Evolutionary conservation across 2,329 filamentous ascomycete genomes (phyloP).

Genomic region (Rugonectria rugulosa): DNA sequence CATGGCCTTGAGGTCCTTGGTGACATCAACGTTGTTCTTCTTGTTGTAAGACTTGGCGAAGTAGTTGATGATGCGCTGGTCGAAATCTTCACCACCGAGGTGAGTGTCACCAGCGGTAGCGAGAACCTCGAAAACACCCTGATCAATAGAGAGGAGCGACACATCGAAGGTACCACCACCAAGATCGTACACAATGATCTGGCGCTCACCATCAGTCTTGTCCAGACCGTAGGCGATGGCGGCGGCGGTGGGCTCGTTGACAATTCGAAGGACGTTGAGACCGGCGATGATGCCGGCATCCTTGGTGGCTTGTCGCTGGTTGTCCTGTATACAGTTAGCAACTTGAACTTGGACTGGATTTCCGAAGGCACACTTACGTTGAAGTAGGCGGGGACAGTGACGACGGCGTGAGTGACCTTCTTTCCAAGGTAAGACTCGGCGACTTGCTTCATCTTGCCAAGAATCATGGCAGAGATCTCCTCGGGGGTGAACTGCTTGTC

Average conservation of each 20-base stretch:
- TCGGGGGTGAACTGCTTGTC: conserved; percentile 81
- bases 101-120: conserved; percentile 97
- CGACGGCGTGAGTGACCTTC: conserved; percentile 86
- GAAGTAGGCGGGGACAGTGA: conserved; percentile 97
- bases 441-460: conserved; percentile 86
- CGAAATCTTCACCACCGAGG: conserved; percentile 98
- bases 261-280: conserved; percentile 93
- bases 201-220: conserved; percentile 82
- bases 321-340: conserved; percentile 62
- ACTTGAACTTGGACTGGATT: neutral
- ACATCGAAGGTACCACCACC: conserved; percentile 96
- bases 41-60: conserved; percentile 99
- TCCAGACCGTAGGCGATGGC: conserved; percentile 94
- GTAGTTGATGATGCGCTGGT: conserved; percentile 96
- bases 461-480: conserved; percentile 82
- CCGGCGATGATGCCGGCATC: conserved; percentile 92
- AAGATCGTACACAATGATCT: conserved; percentile 93
- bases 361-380: conserved; percentile 59
- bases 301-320: conserved; percentile 96
- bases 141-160: conserved; percentile 88
- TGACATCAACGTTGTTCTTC: conserved; percentile 91
- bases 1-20: conserved; percentile 97
- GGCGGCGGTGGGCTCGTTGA: conserved; percentile 95
- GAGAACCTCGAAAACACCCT: conserved; percentile 93
- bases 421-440: conserved; percentile 82